Base-by-base conservation (phyloP, 2,329 filamentous ascomycete genomes). In the Pseudogymnoascus sp. region DNA sequence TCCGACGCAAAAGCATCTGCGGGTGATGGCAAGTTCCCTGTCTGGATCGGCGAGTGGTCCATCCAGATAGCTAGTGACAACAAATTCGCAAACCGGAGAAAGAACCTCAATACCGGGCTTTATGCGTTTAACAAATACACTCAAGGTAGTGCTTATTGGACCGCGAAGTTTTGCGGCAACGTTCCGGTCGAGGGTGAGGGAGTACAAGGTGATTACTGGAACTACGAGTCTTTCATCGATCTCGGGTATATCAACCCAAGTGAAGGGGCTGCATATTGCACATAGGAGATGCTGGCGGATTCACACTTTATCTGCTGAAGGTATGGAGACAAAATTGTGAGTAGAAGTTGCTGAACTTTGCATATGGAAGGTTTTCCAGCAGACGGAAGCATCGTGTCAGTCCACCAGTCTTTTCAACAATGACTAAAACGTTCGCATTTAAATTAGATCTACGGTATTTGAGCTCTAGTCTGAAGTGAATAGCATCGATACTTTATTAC, bases 41-140 rank as follows among this genome's bases (percentile, higher is more conserved):
- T 69, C 5, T 73, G 73, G 53, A 66, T 74, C 12, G 73, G 73
- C 20, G 72, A 74, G 62, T 74, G 70, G 70, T 65, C 67, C 3
- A 66, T 74, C 14, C 69, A 75, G 65, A 68, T 68, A 3, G 62
- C 66, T 22, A 66, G 67, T 25, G 70, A 73, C 59, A 75, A 75
- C 64, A 68, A 65, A 7, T 64, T 73, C 20, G 67, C 64, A 1
- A 66, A 64, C 20, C 63, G 71, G 4, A 68, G 67, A 60, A 68
- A 64, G 12, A 65, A 70, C 35, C 68, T 71, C 57, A 69, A 74
- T 59, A 72, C 71, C 0, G 68, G 71, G 58, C 38, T 69, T 2
- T 73, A 73, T 60, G 71, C 71, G 9, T 74, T 66, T 53, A 64
- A 67, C n/a, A 71, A 71, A 62, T 70, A 70, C 64, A 66, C 67